Evolutionary conservation across 2,329 filamentous ascomycete species (phyloP), one percentile per base, ranked within the genome.

Genomic region (Penicillium sp.): DNA sequence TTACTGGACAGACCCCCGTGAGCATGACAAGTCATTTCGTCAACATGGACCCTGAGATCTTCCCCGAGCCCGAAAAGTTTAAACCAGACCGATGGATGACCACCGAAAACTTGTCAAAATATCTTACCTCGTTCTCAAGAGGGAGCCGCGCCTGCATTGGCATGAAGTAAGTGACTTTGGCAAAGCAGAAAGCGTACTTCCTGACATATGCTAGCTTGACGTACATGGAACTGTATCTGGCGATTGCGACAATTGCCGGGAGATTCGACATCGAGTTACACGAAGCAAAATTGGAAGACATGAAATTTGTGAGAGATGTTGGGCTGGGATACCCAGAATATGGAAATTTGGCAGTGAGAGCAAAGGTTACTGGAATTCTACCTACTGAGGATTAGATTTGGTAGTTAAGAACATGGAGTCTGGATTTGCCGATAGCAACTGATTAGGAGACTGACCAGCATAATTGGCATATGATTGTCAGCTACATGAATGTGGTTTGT

Each of bases 121-220:
- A 35, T n/a, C 17, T 44, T 32, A 15, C 37, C 3, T 16, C 37
- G 5, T 44, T 44, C 15, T 31, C 25, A 2, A 32, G 29, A n/a
- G 41, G 41, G 9, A 32, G 30, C n/a, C 16, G 37, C 10, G 32
- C 22, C n/a, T 44, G 41, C 18, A 7, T 44, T 2, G 37, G 41
- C 11, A 35, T 40, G 32, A 44, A 44, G 41, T 44, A 17, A 31
- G 36, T 33, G 11, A 2, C 23, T 9, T 27, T 7, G 8, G n/a
- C n/a, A n/a, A n/a, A n/a, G n/a, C n/a, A n/a, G n/a, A n/a, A n/a
- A n/a, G n/a, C n/a, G n/a, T n/a, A 3, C 7, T 6, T 23, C 8
- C 6, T 25, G 6, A 31, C 16, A 30, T 39, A 16, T 30, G 6
- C 18, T 6, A 39, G 37, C 12, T 26, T 39, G 10, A 31, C 37